These are phyloP conservation scores for Prinsepia uniflora DNA, from an alignment of 306 rosid genomes.

Conservation along the genomic window DNA sequence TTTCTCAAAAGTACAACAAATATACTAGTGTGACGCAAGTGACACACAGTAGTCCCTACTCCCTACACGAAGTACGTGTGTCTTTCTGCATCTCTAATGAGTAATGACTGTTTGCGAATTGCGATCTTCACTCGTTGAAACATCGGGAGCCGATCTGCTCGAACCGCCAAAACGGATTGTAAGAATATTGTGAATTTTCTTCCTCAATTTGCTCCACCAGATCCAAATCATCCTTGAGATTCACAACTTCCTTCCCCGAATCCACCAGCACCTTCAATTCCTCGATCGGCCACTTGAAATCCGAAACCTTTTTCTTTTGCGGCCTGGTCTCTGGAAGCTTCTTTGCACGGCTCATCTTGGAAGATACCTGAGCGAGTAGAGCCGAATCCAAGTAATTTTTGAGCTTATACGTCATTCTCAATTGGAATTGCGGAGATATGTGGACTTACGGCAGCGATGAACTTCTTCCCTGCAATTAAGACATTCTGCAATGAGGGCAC, in stretches of 20 bases:
- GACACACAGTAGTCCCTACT: too few relatives aligned
- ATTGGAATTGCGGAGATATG: conserved; percentile 4
- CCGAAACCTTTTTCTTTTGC: conserved; percentile 12
- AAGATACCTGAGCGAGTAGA: conserved; percentile 28
- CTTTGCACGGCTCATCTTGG: conserved; percentile 10
- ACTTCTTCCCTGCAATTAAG: background rate
- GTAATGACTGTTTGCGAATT: background rate
- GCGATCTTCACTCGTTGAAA: conserved; percentile 6
- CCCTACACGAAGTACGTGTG: background rate
- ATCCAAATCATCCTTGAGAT: conserved; percentile 22
- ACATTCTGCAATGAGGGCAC: background rate
- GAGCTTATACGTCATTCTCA: conserved; percentile 15
- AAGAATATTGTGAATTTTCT: conserved; percentile 1
- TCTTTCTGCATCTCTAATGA: background rate
- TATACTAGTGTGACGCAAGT: too few relatives aligned
- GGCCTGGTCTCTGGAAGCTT: conserved; percentile 16
- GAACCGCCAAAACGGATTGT: conserved; percentile 25
- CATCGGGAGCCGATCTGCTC: conserved; percentile 3
- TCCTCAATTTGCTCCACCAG: conserved; percentile 1
- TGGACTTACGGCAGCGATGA: background rate
- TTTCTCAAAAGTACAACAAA: too few relatives aligned
- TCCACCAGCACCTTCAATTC: conserved; percentile 28
- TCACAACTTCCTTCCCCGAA: background rate
- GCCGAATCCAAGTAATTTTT: conserved; percentile 34
- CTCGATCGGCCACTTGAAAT: conserved; percentile 32